Evolutionary conservation across 768 basidiomycete genomes (phyloP), one percentile per base, ranked within the genome.

Genomic region (Pholiota molesta): DNA sequence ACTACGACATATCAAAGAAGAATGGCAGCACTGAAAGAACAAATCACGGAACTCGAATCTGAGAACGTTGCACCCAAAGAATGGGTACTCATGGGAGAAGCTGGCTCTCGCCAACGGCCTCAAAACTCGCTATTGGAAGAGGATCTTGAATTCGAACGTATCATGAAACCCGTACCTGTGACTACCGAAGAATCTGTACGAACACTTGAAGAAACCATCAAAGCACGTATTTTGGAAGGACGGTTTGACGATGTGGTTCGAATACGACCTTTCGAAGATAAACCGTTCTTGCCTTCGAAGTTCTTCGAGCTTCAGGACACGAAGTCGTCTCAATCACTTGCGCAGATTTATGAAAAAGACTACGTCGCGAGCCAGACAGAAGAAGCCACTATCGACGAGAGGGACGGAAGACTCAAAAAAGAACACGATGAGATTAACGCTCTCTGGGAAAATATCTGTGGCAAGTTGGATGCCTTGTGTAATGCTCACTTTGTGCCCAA

Each of bases 401-500:
- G 94, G 7, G 96, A 99, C 66, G 94, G 90, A 19, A 95, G 93
- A 73, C 79, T 98, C 39, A 79, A 83, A 70, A 91, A 92, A 70
- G 94, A 97, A 73, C 97, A 98, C 72, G 86, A 89, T 14, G 95
- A 92, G 73, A 88, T 99, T 56, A 88, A 91, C 59, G 78, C 80
- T 54, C 67, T 89, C 10, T 99, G 97, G 94, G 92, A 94, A 58
- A 84, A 82, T 51, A 89, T 99, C 37, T 93, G 89, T 60, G 79
- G 83, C 49, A 97, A 97, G 71, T 79, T 99, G 37, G 97, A 99
- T 75, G 94, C 97, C 19, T 78, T 99, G 37, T 93, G 92, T 73
- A 99, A 98, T 71, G 89, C 95, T 1, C 94, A 98, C 73, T 99
- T 95, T 73, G 90, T 93, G 16, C 97, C 97, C 1, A 98, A 98